Evolutionary conservation across 805 yeast species (phyloP), one percentile per base, ranked within the genome.

Genomic region (Soucietia sequanensis): DNA sequence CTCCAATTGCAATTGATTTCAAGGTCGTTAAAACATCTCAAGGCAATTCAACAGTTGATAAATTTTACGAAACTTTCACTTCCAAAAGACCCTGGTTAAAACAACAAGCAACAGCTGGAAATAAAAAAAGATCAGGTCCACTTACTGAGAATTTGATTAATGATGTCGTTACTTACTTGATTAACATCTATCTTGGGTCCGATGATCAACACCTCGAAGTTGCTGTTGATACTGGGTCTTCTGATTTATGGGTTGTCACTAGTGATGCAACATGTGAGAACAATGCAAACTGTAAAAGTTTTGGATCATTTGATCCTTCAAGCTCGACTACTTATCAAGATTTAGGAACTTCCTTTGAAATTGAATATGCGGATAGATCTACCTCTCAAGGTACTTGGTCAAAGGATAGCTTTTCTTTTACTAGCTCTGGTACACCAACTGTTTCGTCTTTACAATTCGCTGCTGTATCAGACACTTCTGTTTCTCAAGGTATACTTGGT

Each of bases 241-340:
- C 58, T 6, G 60, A 55, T 27, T 47, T 54, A 19, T 55, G 60
- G 60, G 46, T 55, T 22, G 47, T 54, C 7, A 61, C 47, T 18
- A 30, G 47, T 45, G 12, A 55, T 48, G 36, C 44, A 49, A 23
- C 53, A 42, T 21, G 63, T 47, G 8, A 34, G 46, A 33, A 46
- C 52, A 17, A 14, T 18, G 30, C 21, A 5, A 4, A n/a, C 10
- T 29, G 31, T 29, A 29, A 23, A 4, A 11, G 27, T 4, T 68
- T 54, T 34, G 77, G 77, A 18, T 52, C 65, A 10, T 72, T 66
- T 41, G 56, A 67, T 39, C 33, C 48, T 1, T 34, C 50, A 3
- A 22, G 39, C 4, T 70, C 76, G 2, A 38, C 60, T 0, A 39
- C 69, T 8, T 70, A 52, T 42, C 20, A 44, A 3, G 33, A 38